These are phyloP conservation scores for Pseudogymnoascus sp. DNA, from an alignment of 2,329 filamentous ascomycete species.

Conservation along the genomic window DNA sequence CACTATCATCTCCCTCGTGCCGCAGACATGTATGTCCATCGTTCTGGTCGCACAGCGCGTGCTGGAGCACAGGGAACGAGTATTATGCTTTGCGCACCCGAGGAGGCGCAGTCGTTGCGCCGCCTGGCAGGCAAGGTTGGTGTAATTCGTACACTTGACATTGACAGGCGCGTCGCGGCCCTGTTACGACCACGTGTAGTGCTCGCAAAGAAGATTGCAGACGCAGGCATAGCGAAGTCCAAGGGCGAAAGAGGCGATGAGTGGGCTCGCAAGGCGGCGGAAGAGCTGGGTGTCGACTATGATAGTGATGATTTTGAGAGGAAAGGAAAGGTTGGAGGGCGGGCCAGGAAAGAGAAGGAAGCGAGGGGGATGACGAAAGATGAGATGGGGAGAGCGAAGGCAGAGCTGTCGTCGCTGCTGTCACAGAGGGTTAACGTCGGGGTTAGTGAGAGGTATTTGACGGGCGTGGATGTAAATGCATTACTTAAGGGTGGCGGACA, in stretches of 20 bases:
- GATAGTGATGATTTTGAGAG: conserved; percentile 78
- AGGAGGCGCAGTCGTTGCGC: conserved; percentile 79
- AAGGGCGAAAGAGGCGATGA: conserved; percentile 76
- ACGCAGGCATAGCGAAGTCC: conserved; percentile 76
- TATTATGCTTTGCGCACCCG: conserved; percentile 80
- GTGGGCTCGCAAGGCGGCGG: conserved; percentile 75
- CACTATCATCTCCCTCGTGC: conserved; percentile 93
- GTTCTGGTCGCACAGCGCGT: conserved; percentile 88
- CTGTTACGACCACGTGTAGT: conserved; percentile 69
- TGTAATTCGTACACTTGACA: conserved; percentile 70
- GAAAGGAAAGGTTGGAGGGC: conserved; percentile 61
- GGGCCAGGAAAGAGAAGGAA: conserved; percentile 67
- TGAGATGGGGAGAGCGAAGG: conserved; percentile 61
- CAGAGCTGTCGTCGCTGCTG: conserved; percentile 64
- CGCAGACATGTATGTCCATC: conserved; percentile 90
- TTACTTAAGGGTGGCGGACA: conserved; percentile 54
- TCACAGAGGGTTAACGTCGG: conserved; percentile 72
- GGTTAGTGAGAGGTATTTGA: conserved; percentile 79
- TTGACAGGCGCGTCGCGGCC: conserved; percentile 71
- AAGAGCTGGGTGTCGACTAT: conserved; percentile 90
- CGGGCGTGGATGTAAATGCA: conserved; percentile 72
- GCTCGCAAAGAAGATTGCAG: conserved; percentile 80
- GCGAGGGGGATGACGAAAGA: conserved; percentile 60
- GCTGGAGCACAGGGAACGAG: conserved; percentile 70
- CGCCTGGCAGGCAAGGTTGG: conserved; percentile 80